Evolutionary conservation across 768 basidiomycete genomes (phyloP).

Genomic region (Tylopilus rubrobrunneus): DNA sequence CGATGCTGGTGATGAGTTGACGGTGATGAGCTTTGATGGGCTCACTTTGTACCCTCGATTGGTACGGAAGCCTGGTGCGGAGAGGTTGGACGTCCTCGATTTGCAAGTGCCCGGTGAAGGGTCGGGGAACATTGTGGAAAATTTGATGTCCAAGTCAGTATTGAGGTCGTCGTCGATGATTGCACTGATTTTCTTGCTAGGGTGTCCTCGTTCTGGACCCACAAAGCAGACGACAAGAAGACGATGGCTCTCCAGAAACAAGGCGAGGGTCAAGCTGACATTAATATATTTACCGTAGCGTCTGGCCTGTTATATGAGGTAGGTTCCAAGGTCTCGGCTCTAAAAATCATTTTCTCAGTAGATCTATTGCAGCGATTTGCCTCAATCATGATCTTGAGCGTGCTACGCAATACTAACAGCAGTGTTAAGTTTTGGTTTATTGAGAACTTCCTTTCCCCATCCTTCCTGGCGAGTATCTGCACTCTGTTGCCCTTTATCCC

Average conservation of each 20-base stretch:
- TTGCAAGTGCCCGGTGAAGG: slow-evolving; percentile 29
- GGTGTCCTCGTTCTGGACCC: slow-evolving; percentile 43
- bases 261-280: slow-evolving; percentile 65
- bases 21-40: slow-evolving; percentile 87
- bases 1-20: slow-evolving; percentile 68
- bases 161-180: neutral
- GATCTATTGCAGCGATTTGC: slow-evolving; percentile 71
- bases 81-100: slow-evolving; percentile 73
- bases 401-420: slow-evolving; percentile 88
- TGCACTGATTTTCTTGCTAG: slow-evolving; percentile 23
- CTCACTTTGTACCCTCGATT: slow-evolving; percentile 84
- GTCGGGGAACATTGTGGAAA: slow-evolving; percentile 41
- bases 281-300: slow-evolving; percentile 99
- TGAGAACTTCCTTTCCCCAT: slow-evolving; percentile 96
- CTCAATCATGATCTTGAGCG: slow-evolving; percentile 97
- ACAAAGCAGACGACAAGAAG: slow-evolving; percentile 21
- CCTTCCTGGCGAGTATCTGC: slow-evolving; percentile 70
- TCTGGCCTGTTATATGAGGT: slow-evolving; percentile 97
- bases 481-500: neutral
- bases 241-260: slow-evolving; percentile 24
- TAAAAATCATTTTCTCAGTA: neutral
- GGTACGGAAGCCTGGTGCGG: slow-evolving; percentile 68
- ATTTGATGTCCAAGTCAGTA: slow-evolving; percentile 50
- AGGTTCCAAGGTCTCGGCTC: slow-evolving; percentile 4
- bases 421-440: slow-evolving; percentile 99